Base-by-base conservation (phyloP, 345 rosid species). In the Trapa bicornis region DNA sequence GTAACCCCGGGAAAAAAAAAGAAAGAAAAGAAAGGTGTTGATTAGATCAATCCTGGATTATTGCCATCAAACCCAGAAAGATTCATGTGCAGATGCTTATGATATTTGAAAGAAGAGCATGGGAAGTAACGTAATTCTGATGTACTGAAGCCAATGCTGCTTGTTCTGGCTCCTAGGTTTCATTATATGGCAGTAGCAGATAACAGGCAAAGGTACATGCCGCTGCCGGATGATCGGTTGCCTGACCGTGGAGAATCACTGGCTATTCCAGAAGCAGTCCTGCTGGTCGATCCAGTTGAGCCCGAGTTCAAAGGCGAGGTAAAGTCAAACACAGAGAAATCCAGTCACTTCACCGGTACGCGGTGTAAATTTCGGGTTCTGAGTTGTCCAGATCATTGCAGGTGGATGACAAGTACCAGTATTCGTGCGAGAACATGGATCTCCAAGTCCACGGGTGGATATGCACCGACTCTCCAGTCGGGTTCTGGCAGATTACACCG, bases 391-490 rank as follows among this genome's bases (percentile, higher is more conserved):
- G 12, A 17, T 50, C 12, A 14, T 22, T 22, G 29, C 60, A 92
- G 92, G 94, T 92, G 71, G 98, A 92, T 81, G 98, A 92, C 68
- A 87, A 92, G 81, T 92, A 88, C 68, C 79, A 92, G 65, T 92
- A 92, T 66, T 89, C 98, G 1, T 80, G 89, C 17, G 93, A 92
- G 76, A 89, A 89, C 78, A 83, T 73, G 79, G 80, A 89, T 78
- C 80, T 83, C 0, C 68, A 74, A 63, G 93, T 89, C 32, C 98
- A 92, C 65, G 98, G 98, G 3, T 92, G 98, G 96, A 84, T 89
- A 68, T 75, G 85, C 79, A 66, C 65, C 1, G 58, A 83, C 9
- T 87, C 81, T n/a, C 68, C 87, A 0, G 75, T 74, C 12, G 98
- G 98, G 36, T 90, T 81, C 73, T 93, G 96, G 98, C 92, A 82